phyloP scores from a whole-genome alignment of 2,329 filamentous ascomycete genomes.

The Fusarium duplospermum region DNA sequence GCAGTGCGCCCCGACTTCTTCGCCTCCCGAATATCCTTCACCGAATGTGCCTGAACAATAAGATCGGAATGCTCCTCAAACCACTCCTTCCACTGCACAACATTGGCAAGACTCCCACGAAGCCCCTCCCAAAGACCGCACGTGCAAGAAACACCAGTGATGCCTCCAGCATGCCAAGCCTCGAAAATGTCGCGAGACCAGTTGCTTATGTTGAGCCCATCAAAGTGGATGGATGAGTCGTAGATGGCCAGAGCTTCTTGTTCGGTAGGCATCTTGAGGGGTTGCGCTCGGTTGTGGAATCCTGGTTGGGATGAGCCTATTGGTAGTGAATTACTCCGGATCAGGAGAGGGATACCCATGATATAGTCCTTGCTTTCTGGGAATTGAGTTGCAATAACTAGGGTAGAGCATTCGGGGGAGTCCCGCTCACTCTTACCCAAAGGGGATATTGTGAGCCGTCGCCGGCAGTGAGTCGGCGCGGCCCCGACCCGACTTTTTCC shows the following conservation, averaged over 20 bases:
- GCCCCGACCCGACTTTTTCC: constrained; percentile 5
- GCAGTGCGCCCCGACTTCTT: constrained; percentile 52
- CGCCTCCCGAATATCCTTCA: constrained; percentile 51
- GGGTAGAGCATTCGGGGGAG: neutral
- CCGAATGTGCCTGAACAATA: constrained; percentile 52
- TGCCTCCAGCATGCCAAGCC: constrained; percentile 52
- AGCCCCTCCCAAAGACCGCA: constrained; percentile 55
- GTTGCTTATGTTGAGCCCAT: constrained; percentile 55
- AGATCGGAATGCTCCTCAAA: constrained; percentile 54
- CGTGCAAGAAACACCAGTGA: constrained; percentile 55
- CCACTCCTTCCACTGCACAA: constrained; percentile 57
- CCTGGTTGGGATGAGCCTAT: neutral
- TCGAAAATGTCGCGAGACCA: constrained; percentile 54
- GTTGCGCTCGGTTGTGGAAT: neutral
- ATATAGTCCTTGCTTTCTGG: neutral
- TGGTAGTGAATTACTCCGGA: neutral
- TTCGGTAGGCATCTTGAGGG: constrained; percentile 50
- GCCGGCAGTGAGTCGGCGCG: neutral
- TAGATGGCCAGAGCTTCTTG: constrained; percentile 51
- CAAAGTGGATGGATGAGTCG: constrained; percentile 52
- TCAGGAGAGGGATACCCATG: neutral
- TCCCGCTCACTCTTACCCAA: neutral
- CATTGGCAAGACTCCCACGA: constrained; percentile 51
- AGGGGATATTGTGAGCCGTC: neutral
- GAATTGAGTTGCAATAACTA: neutral